phyloP scores from a whole-genome alignment of 73 alveolate genomes.

The Blepharisma stoltei region DNA sequence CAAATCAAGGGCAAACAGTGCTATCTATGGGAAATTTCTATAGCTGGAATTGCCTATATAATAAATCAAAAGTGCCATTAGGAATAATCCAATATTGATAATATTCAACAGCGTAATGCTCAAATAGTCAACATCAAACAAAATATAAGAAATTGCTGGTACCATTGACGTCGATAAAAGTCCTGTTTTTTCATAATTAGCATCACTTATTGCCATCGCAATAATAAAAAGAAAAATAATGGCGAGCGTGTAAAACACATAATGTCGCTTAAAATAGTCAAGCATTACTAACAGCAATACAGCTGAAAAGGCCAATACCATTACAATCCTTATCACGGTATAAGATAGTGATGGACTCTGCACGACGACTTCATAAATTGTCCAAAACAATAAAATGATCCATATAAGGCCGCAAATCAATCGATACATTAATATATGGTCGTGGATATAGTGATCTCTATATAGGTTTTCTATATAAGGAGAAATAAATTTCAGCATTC shows the following conservation, averaged over 20 bases:
- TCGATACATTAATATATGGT: background rate
- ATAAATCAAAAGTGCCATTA: background rate
- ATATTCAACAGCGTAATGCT: background rate
- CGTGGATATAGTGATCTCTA: background rate
- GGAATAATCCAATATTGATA: background rate
- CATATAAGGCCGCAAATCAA: background rate
- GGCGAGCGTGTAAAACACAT: background rate
- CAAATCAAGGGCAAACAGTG: too few species aligned
- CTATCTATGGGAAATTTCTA: too few species aligned
- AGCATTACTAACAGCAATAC: background rate
- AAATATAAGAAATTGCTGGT: slow-evolving; percentile 13
- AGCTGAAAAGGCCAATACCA: background rate
- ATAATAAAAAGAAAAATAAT: background rate
- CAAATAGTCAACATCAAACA: background rate
- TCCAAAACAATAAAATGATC: background rate
- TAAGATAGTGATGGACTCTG: background rate
- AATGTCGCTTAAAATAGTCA: slow-evolving; percentile 8
- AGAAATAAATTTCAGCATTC: background rate
- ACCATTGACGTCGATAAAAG: background rate
- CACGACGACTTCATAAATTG: slow-evolving; percentile 13
- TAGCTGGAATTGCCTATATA: too few species aligned
- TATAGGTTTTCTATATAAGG: slow-evolving; percentile 2
- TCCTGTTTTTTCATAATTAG: too few species aligned
- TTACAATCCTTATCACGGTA: background rate
- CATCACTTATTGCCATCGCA: background rate